Evolutionary conservation across 2,329 filamentous ascomycete species (phyloP).

Genomic region (Elsinoe australis): DNA sequence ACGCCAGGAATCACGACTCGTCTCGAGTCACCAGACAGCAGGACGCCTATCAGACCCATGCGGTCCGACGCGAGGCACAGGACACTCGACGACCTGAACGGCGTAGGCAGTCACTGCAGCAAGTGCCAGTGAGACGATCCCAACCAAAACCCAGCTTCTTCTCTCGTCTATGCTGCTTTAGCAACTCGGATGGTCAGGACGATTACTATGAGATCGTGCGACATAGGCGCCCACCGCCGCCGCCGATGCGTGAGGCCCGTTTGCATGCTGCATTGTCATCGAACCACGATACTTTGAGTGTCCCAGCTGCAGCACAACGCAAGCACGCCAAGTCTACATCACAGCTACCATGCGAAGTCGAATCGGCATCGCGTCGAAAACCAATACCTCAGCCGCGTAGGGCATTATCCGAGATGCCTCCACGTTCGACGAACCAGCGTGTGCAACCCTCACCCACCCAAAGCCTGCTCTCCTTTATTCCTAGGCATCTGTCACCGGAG

Average conservation of each 20-base stretch:
- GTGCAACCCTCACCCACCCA: conserved; percentile 24
- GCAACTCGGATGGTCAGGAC: conserved; percentile 33
- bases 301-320: too few relatives aligned
- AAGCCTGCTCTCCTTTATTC: conserved; percentile 59
- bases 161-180: conserved; percentile 37
- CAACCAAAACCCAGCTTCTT: too few relatives aligned
- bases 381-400: conserved; percentile 15
- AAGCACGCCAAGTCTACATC: conserved; percentile 11
- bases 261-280: too few relatives aligned
- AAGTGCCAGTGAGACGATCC: too few relatives aligned
- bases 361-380: conserved; percentile 17
- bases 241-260: neutral
- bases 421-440: neutral
- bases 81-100: too few relatives aligned
- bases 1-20: neutral
- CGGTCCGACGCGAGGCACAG: too few relatives aligned
- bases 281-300: too few relatives aligned
- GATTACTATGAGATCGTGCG: conserved; percentile 39
- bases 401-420: conserved; percentile 9
- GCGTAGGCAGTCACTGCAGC: too few relatives aligned
- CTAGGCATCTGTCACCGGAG: conserved; percentile 56
- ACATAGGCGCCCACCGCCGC: conserved; percentile 25
- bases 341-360: neutral
- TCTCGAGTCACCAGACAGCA: too few relatives aligned
- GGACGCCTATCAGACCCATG: too few relatives aligned